Conservation (phyloP, 1,284 basidiomycete genomes). For the Lentinula novae-zelandiae region DNA sequence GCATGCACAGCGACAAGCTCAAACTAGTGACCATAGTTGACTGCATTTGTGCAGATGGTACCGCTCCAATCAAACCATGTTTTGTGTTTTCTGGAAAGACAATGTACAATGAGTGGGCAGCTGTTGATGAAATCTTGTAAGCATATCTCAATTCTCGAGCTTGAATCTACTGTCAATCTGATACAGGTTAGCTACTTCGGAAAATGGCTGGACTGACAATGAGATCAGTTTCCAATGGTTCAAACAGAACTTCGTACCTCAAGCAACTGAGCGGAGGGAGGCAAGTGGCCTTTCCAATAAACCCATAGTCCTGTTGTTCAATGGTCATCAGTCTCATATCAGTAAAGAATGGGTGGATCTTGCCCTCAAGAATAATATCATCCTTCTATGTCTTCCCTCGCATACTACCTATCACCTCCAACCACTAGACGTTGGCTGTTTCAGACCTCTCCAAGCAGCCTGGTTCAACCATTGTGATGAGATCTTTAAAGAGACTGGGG, state of each 20-base stretch:
- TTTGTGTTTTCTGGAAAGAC: slow-evolving; percentile 30
- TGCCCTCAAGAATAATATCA: slow-evolving; percentile 23
- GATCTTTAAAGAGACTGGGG: slow-evolving; percentile 11
- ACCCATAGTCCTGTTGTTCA: slow-evolving; percentile 21
- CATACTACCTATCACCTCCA: slow-evolving; percentile 31
- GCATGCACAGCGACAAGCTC: slow-evolving; percentile 23
- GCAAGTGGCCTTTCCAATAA: slow-evolving; percentile 3
- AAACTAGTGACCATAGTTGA: slow-evolving; percentile 33
- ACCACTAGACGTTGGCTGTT: slow-evolving; percentile 19
- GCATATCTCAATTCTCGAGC: not conserved
- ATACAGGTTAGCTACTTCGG: slow-evolving; percentile 16
- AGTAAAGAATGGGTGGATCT: slow-evolving; percentile 17
- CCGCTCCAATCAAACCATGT: slow-evolving; percentile 19
- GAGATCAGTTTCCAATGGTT: slow-evolving; percentile 28
- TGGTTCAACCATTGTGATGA: slow-evolving; percentile 22
- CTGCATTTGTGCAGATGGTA: slow-evolving; percentile 26
- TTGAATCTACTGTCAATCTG: not conserved
- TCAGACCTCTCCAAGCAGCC: slow-evolving; percentile 11
- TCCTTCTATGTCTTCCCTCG: slow-evolving; percentile 29
- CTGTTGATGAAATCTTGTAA: slow-evolving; percentile 19
- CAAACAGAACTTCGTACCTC: slow-evolving; percentile 28
- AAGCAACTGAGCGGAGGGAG: slow-evolving; percentile 21
- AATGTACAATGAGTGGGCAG: slow-evolving; percentile 22
- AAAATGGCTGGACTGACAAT: slow-evolving; percentile 16
- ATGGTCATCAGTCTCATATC: slow-evolving; percentile 22